A percentile compares a stretch with the other conserved stretches of the same genome.
These are phyloP conservation scores for Rubia yunnanensis DNA, from an alignment of 257 asterid species.

Conservation along the genomic window DNA sequence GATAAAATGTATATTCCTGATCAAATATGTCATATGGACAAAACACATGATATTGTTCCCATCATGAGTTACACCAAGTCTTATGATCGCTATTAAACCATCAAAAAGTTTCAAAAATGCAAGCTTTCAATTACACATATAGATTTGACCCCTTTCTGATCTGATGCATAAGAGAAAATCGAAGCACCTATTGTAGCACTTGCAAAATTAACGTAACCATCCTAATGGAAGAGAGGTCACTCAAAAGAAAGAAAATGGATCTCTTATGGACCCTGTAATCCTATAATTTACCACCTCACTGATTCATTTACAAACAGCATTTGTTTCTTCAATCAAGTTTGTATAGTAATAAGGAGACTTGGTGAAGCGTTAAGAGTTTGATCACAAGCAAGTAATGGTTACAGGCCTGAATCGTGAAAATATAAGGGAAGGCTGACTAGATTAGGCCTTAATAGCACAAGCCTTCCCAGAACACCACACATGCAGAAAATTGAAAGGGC, in stretches of 20 bases:
- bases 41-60: neutral
- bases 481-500: neutral
- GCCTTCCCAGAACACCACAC: neutral
- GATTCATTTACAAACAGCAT: too few relatives aligned
- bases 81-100: too few relatives aligned
- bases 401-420: neutral
- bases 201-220: too few relatives aligned
- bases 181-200: too few relatives aligned
- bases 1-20: neutral
- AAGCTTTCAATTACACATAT: too few relatives aligned
- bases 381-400: neutral
- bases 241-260: neutral
- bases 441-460: too few relatives aligned
- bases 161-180: neutral
- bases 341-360: neutral
- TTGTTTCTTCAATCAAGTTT: neutral
- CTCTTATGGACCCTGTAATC: neutral
- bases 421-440: neutral
- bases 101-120: too few relatives aligned
- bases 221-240: neutral
- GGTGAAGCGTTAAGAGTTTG: neutral
- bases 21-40: too few relatives aligned
- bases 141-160: neutral
- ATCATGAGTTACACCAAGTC: neutral
- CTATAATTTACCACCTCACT: neutral